Base-by-base conservation (phyloP, 1,139 yeast genomes). In the Pichia sp. region DNA sequence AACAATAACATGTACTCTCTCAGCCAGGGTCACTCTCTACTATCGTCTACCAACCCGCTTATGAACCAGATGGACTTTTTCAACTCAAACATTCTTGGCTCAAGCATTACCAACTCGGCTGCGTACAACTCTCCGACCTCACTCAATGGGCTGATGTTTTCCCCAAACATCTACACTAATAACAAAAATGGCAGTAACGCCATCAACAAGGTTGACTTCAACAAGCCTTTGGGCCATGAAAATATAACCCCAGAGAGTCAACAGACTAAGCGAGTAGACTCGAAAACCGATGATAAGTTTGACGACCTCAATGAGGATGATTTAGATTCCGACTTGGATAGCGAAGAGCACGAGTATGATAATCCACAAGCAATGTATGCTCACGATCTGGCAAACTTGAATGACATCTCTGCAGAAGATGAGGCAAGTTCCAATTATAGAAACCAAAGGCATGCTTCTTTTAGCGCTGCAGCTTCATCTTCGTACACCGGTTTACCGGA, bases 381-480 rank as follows among this genome's bases (percentile, higher is more conserved):
- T 15, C 34, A 48, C n/a, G 59, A 57, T 16, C 16, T 45, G 19
- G 10, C 38, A 50, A 50, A 40, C 42, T 4, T 13, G 29, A 23
- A 26, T 42, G 41, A 34, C 10, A 4, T 11, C 6, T 34, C 15
- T 32, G 34, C 32, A 23, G 36, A 44, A 32, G 15, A 32, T 34
- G 34, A 26, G 5, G 16, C 30, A 30, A 36, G 30, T n/a, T 38
- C 60, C 8, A 54, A 50, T 45, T 68, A 58, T 45, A 63, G 68
- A 58, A 61, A 66, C 49, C 66, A 64, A 8, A 57, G 96, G 44
- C 93, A 87, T 65, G 85, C 87, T 34, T 89, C 96, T 1, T 90
- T 88, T 66, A 83, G 90, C 5, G 97, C 97, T 0, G 82, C 90
- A 1, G 80, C 89, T 11, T 82, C 90, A 0, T 72, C 79, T 11